A percentile compares a stretch with the other conserved stretches of the same genome.
Evolutionary conservation across 345 rosid genomes (phyloP).

Genomic region (Melastoma malabathricum): DNA sequence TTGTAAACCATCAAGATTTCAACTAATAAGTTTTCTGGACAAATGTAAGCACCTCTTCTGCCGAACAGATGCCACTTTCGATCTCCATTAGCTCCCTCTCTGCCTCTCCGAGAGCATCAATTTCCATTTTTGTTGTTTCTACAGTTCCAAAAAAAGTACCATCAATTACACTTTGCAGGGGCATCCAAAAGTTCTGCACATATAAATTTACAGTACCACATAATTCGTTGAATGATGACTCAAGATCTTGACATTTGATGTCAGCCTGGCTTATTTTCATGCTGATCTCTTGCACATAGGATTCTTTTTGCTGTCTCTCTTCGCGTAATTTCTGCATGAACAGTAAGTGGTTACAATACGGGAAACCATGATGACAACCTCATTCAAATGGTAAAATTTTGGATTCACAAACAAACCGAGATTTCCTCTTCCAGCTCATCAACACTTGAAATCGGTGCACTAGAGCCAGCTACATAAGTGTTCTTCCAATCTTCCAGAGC

Average conservation of each 20-base stretch:
- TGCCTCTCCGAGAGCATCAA: constrained; percentile 60
- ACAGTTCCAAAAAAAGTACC: constrained; percentile 1
- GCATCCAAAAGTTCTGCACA: not conserved
- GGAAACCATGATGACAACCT: not conserved
- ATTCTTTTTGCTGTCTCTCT: constrained; percentile 42
- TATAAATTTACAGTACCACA: constrained; percentile 36
- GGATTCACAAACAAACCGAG: constrained; percentile 32
- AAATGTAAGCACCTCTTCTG: constrained; percentile 34
- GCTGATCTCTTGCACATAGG: constrained; percentile 28
- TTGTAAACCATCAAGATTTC: no score
- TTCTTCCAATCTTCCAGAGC: constrained; percentile 51
- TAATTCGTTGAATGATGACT: constrained; percentile 39
- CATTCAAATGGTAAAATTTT: not conserved
- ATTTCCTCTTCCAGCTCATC: constrained; percentile 76
- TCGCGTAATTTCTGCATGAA: constrained; percentile 30
- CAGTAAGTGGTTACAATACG: not conserved
- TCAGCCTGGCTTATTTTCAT: constrained; percentile 40
- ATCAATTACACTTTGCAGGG: constrained; percentile 2
- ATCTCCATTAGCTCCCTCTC: constrained; percentile 61
- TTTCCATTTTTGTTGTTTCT: constrained; percentile 72
- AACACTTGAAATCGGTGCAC: constrained; percentile 37
- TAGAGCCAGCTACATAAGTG: constrained; percentile 30
- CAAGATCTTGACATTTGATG: constrained; percentile 40
- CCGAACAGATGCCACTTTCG: constrained; percentile 45
- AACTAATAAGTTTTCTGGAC: not conserved